Percentiles rank a stretch among this genome's conserved stretches.
Evolutionary conservation across 331 rosid genomes (phyloP).

Genomic region (Telfairia occidentalis): DNA sequence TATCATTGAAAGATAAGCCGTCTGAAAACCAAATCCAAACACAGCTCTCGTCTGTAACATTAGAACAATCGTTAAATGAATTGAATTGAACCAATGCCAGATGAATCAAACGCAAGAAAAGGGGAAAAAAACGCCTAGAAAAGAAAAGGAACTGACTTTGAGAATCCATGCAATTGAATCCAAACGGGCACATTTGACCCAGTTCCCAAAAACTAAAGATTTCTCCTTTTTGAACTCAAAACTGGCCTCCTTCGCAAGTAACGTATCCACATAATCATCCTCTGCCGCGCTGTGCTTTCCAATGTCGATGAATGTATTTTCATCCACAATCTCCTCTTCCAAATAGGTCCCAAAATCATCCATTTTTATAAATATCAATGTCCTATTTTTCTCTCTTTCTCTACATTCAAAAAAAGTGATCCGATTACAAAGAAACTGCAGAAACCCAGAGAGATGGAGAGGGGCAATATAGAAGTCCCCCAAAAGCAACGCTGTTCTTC

Average conservation of each 20-base stretch:
- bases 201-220: constrained; percentile 22
- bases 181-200: constrained; percentile 38
- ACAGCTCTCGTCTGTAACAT: constrained; percentile 44
- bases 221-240: constrained; percentile 33
- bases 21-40: constrained; percentile 56
- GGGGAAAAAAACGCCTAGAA: not conserved
- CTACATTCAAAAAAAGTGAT: not conserved
- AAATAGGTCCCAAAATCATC: constrained; percentile 18
- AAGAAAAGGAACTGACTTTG: constrained; percentile 33
- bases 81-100: not conserved
- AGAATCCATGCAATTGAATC: constrained; percentile 74
- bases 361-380: constrained; percentile 6
- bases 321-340: constrained; percentile 24
- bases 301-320: constrained; percentile 13
- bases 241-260: constrained; percentile 41
- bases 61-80: not conserved
- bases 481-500: not conserved
- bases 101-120: constrained; percentile 13
- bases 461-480: not conserved
- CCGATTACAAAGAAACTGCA: not conserved
- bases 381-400: not conserved
- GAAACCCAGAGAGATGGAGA: not conserved
- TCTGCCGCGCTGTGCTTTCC: constrained; percentile 23
- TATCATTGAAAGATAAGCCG: constrained; percentile 71
- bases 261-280: constrained; percentile 27